Percentiles rank a stretch among this genome's conserved stretches.
Conservation (phyloP, 371 early-diverging fungal genomes). For the Mortierella sp. region DNA sequence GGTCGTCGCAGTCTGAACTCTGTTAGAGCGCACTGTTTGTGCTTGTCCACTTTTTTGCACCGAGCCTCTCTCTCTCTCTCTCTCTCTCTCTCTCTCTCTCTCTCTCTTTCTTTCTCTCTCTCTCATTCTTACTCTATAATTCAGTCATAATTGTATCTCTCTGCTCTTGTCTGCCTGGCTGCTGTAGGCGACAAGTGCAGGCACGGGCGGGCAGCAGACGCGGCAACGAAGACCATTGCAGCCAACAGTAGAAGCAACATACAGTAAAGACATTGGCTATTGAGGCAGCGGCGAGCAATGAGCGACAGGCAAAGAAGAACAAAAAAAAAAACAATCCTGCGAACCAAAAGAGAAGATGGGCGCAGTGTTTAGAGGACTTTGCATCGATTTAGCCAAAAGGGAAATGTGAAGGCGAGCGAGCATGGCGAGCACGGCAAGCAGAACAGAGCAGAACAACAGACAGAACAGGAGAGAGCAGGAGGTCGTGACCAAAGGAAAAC, state of each 20-base stretch:
- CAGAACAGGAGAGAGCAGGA: not conserved
- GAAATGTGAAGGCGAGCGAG: slow-evolving; percentile 20
- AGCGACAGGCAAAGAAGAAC: too few species aligned
- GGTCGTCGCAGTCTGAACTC: too few species aligned
- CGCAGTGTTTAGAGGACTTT: slow-evolving; percentile 26
- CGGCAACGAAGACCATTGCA: not conserved
- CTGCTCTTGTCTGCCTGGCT: too few species aligned
- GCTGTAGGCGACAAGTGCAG: not conserved
- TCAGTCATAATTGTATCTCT: not conserved
- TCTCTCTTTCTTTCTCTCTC: not conserved
- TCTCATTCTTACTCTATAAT: not conserved
- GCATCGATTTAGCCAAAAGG: slow-evolving; percentile 17
- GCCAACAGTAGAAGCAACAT: not conserved
- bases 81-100: not conserved
- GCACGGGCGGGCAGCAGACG: not conserved
- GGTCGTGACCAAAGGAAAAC: too few species aligned
- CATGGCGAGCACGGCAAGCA: slow-evolving; percentile 13
- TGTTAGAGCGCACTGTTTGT: too few species aligned
- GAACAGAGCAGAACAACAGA: not conserved
- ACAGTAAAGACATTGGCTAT: not conserved
- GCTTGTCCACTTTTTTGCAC: too few species aligned
- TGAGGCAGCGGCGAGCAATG: too few species aligned
- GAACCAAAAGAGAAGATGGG: too few species aligned
- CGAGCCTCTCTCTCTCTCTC: not conserved
- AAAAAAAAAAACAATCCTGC: too few species aligned